Evolutionary conservation across 139 green algal genomes (phyloP), one percentile per base, ranked within the genome.

Genomic region (Trebouxia sp.): DNA sequence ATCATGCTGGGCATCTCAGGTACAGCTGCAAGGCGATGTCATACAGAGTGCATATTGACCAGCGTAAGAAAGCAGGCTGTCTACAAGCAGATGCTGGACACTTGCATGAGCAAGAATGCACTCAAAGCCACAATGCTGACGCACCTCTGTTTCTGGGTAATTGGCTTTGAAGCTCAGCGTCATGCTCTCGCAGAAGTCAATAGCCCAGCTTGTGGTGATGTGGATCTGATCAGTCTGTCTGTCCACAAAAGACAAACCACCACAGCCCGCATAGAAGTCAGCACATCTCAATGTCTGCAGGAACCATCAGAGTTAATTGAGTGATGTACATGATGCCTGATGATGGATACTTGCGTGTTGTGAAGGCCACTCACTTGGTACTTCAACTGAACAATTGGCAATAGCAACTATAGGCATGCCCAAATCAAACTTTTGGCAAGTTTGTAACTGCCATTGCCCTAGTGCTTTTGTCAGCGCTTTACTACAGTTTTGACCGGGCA

Each of bases 121-220:
- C 47, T 26, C 3, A 53, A 53, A 53, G 47, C 14, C 2, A 11
- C 3, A 53, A 53, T 53, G 47, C 15, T 53, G 47, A 53, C 47
- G 17, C 62, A 85, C 83, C 35, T 90, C 55, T 24, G 79, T 38
- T 37, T 88, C 32, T n/a, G 74, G 80, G 79, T 90, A 85, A 78
- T 93, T 93, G 66, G 65, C 75, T 37, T 84, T 81, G 77, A 93
- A 93, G 48, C 82, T 87, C 8, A 58, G 65, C 1, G 50, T 51
- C 82, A 80, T 90, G 39, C 80, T 84, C 0, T 28, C 9, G 38
- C 85, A 85, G 53, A 86, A 87, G 82, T 94, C 90, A 6, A 87
- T 80, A 0, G 88, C 90, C 85, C 89, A 94, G 0, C 75, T 47
- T 26, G 78, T 89, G n/a, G 55, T 32, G 14, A 89, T 79, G 42